These are phyloP conservation scores for Sideroxylon spinosum DNA, from an alignment of 179 eudicot species.

Conservation along the genomic window DNA sequence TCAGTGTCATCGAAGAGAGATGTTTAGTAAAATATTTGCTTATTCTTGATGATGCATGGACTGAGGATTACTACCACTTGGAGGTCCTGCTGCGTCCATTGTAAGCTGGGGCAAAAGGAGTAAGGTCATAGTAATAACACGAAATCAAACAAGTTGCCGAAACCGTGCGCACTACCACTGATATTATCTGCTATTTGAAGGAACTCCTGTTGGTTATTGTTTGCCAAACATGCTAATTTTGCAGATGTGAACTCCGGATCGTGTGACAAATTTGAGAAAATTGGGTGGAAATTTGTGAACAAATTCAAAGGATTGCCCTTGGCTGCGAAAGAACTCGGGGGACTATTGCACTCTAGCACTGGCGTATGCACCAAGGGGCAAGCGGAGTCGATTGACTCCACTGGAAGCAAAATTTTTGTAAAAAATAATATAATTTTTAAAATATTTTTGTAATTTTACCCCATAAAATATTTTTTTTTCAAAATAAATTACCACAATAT, in stretches of 20 bases:
- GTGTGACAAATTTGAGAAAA: not conserved
- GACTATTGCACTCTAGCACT: too few species aligned
- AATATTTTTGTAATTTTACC: too few species aligned
- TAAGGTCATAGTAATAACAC: constrained; percentile 25
- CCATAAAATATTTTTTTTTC: too few species aligned
- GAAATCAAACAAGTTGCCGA: constrained; percentile 8
- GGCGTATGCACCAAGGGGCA: too few species aligned
- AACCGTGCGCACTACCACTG: not conserved
- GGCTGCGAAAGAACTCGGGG: constrained; percentile 20
- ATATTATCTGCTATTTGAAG: not conserved
- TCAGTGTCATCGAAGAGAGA: not conserved
- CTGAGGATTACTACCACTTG: constrained; percentile 10
- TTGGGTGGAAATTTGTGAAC: constrained; percentile 18
- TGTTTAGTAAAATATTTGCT: constrained; percentile 11
- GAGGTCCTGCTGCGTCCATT: not conserved
- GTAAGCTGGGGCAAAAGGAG: constrained; percentile 5
- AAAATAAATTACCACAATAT: too few species aligned
- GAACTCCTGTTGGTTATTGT: constrained; percentile 20
- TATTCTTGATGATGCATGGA: constrained; percentile 26
- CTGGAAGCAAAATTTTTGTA: too few species aligned
- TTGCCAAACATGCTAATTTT: constrained; percentile 21
- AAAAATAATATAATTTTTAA: too few species aligned
- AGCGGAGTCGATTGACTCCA: too few species aligned
- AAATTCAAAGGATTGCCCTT: constrained; percentile 26
- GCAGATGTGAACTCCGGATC: not conserved